Evolutionary conservation across 1,284 basidiomycete genomes (phyloP).

Genomic region (Puccinia novopanici): DNA sequence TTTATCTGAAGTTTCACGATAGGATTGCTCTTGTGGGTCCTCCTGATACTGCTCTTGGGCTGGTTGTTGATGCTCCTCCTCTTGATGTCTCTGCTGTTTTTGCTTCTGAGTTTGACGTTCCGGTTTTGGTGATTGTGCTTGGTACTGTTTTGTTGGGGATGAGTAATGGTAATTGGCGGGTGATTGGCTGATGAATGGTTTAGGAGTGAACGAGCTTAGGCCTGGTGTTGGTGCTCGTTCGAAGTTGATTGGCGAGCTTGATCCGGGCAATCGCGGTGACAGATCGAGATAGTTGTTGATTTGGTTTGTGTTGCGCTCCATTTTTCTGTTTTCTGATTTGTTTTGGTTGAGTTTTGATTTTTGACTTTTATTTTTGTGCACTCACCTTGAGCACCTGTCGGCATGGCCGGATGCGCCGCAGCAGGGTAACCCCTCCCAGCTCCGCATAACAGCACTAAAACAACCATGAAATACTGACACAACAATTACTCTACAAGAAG

Average conservation of each 20-base stretch:
- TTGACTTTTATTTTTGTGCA: neutral
- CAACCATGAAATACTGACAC: no score
- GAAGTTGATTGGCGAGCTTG: constrained; percentile 26
- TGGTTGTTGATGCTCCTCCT: neutral
- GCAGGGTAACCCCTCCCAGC: no score
- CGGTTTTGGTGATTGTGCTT: neutral
- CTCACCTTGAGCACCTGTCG: no score
- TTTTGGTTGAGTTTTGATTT: neutral
- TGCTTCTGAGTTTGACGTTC: neutral
- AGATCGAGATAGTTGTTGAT: constrained; percentile 28
- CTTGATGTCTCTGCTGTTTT: neutral
- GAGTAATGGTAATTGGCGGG: neutral
- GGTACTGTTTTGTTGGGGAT: neutral
- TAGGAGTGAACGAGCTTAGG: neutral
- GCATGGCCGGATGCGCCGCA: neutral
- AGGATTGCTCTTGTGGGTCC: neutral
- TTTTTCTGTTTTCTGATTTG: neutral
- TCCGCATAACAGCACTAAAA: no score
- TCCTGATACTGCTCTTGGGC: neutral
- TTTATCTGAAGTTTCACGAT: neutral
- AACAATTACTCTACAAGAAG: no score
- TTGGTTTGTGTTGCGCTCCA: neutral
- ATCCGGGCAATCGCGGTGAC: neutral
- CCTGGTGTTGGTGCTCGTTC: constrained; percentile 32
- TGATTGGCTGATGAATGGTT: constrained; percentile 1